Conservation (phyloP, 2,329 filamentous ascomycete genomes). For the Sporothrix luriei region DNA sequence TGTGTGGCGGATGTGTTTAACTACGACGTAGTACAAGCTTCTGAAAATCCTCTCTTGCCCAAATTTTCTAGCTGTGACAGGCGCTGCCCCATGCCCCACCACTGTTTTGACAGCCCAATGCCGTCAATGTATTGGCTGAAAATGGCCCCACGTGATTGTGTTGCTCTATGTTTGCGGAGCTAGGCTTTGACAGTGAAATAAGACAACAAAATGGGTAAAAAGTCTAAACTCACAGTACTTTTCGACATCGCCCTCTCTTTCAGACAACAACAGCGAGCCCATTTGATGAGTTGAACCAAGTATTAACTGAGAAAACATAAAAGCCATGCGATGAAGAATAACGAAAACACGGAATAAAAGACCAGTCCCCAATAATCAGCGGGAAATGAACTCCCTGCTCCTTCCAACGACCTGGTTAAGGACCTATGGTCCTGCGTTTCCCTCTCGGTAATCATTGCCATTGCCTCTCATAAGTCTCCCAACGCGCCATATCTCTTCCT, state of each 20-base stretch:
- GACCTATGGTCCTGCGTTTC: background rate
- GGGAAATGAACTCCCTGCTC: background rate
- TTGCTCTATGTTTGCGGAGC: background rate
- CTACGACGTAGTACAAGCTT: constrained; percentile 17
- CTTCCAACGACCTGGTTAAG: background rate
- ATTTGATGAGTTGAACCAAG: background rate
- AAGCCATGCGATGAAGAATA: background rate
- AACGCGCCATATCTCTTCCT: background rate
- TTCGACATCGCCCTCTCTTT: background rate
- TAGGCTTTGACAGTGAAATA: background rate
- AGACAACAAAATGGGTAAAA: background rate
- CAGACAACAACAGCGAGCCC: background rate
- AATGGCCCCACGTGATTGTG: constrained; percentile 8
- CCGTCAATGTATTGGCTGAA: background rate
- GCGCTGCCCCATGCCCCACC: constrained; percentile 18
- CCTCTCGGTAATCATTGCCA: background rate
- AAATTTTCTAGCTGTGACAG: constrained; percentile 20
- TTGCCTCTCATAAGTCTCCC: background rate
- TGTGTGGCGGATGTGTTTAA: too few relatives aligned
- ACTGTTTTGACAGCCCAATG: constrained; percentile 13
- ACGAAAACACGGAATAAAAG: background rate
- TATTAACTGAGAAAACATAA: background rate
- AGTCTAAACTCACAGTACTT: background rate
- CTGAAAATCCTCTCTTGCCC: constrained; percentile 29
- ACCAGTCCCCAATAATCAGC: background rate